Conservation (phyloP, 169 alveolate genomes). For the Eimeria acervulina region DNA sequence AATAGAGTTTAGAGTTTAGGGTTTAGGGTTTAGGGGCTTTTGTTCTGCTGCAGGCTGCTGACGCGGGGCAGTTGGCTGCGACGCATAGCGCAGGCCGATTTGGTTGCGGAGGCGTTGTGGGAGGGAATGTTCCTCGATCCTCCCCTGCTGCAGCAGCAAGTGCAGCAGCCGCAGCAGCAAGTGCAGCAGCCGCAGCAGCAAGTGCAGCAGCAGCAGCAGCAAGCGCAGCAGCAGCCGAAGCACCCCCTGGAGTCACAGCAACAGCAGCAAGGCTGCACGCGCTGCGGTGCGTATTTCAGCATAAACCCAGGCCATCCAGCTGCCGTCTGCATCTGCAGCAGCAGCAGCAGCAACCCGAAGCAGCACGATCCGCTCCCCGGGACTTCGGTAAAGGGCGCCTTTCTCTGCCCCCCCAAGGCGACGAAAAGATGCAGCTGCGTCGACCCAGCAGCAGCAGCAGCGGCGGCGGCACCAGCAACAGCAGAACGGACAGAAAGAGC, state of each 20-base stretch:
- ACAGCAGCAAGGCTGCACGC: neutral
- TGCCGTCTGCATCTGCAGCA: neutral
- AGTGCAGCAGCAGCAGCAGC: constrained; percentile 10
- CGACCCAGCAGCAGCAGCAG: constrained; percentile 24
- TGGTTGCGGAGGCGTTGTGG: constrained; percentile 56
- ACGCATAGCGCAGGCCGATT: constrained; percentile 23
- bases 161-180: neutral
- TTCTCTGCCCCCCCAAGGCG: neutral
- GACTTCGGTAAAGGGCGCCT: neutral
- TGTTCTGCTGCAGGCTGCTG: constrained; percentile 48
- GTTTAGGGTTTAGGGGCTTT: neutral
- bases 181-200: too few relatives aligned
- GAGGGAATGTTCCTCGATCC: constrained; percentile 4
- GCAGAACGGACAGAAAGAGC: constrained; percentile 21
- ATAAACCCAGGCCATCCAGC: neutral
- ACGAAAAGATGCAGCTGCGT: constrained; percentile 23
- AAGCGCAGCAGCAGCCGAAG: neutral
- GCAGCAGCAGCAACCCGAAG: constrained; percentile 8
- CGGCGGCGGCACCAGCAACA: neutral
- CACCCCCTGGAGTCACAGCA: too few relatives aligned
- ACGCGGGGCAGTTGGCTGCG: constrained; percentile 38
- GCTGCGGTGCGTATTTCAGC: neutral
- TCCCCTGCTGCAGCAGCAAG: constrained; percentile 62
- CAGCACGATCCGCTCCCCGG: neutral
- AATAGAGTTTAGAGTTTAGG: neutral